Evolutionary conservation across 345 rosid genomes (phyloP), one percentile per base, ranked within the genome.

Genomic region (Streptanthus diversifolius): DNA sequence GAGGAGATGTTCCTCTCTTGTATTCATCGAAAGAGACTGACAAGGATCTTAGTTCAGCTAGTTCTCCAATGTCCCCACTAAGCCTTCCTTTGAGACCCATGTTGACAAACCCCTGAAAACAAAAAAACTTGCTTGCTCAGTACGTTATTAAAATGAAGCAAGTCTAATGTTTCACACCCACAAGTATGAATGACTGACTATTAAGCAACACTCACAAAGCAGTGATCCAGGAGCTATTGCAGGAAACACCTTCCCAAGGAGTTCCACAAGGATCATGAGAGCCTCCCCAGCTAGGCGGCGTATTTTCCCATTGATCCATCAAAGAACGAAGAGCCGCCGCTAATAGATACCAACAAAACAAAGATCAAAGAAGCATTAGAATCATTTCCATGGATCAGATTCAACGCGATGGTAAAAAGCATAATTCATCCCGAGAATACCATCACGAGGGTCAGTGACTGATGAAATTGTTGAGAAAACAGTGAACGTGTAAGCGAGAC

Each of bases 221-320:
- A 40, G 96, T 90, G 58, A 95, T 87, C 79, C 95, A 85, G 1
- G 92, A 85, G 63, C 43, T 73, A 70, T 78, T 81, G 79, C 97
- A 95, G 9, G 89, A 75, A 75, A 95, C 82, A 43, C 97, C 99
- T 81, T 91, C 96, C 99, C 97, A 95, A 59, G 89, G 89, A 47
- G 71, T 63, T 65, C 87, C 88, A 71, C 96, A 95, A 7, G 99
- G 97, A 79, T 90, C 97, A 29, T 83, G 82, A 21, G 92, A 85
- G 11, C 69, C 82, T 39, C 58, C 82, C 96, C 96, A 95, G 70
- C 80, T 86, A 19, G 96, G 90, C 0, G 99, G 97, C 2, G 83
- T 81, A 80, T 90, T 87, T 71, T 79, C 52, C 96, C 97, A 95
- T 32, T 82, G 77, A 75, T 82, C 81, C 83, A 83, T 87, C 79